Base-by-base conservation (phyloP, 2,329 filamentous ascomycete species). In the Colletotrichum graminicola region DNA sequence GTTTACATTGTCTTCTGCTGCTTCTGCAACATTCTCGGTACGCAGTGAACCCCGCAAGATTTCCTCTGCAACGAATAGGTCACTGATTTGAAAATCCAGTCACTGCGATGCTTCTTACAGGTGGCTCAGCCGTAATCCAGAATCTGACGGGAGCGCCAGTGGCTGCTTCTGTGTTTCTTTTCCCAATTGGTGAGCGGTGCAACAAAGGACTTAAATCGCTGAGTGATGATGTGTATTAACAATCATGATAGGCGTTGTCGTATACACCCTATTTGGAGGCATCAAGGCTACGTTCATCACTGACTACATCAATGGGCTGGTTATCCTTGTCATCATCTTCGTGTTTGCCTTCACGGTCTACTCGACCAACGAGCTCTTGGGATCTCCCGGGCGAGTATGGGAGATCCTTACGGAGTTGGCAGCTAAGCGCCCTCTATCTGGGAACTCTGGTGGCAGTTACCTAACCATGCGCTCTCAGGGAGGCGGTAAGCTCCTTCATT, bases 261-360 rank as follows among this genome's bases (percentile, higher is more conserved):
- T 93, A 0, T 97, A 97, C 79, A 97, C 94, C 2, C 87, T 91
- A 67, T 86, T 91, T 57, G 90, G 90, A 57, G 94, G 94, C 8
- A 93, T 97, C 80, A 97, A 97, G 81, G 93, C 93, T 0, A 96
- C 94, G 0, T 94, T 97, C 76, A 83, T 96, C 74, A 97, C 94
- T 0, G 93, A 95, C 75, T 96, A 93, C 80, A 88, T 95, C 62
- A 94, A 98, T 78, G 96, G 94, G 0, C 91, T 96, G n/a, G 90
- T 93, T 67, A 88, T 96, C 74, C 83, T 97, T 29, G 87, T 97
- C 75, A 94, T 97, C 73, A 94, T 97, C 75, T 91, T 97, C 78
- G 86, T 94, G 61, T 97, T 97, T 75, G 88, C 94, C 0, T 91
- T 97, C 75, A 94, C 92, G 1, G 88, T 94, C 0, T 97, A 97